Base-by-base conservation (phyloP, 2,329 filamentous ascomycete species). In the Epichloe hybrida region DNA sequence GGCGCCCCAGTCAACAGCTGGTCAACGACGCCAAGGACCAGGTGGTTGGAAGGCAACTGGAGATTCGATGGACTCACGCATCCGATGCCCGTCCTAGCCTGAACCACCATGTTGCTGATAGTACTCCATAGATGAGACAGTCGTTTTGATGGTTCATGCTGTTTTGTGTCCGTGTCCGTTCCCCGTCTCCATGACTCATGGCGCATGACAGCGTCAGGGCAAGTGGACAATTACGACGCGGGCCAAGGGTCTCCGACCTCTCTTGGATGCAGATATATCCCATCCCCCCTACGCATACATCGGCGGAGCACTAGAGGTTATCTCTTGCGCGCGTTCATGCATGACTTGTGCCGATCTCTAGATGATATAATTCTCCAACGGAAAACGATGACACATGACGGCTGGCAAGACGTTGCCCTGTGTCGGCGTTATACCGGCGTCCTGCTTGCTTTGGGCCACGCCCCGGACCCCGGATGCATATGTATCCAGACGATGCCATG, bases 361-460 rank as follows among this genome's bases (percentile, higher is more conserved):
- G 46, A 44, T 20, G 13, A 36, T 49, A 41, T 31, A 21, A 9
- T 21, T 15, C 36, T 46, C 38, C 17, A n/a, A 35, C 5, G 15
- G 37, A 37, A 11, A 48, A 41, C 27, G 36, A 46, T 36, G 31
- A 17, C 46, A 41, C n/a, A 23, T 35, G 17, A 36, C 13, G 40
- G 37, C 17, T 42, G 36, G 42, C 31, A n/a, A 36, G 37, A 43
- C 20, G 31, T 37, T 35, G 27, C 17, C 27, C 12, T 41, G 17
- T 39, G 41, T 52, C 50, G 46, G 46, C 50, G 35, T 52, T 52
- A 41, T 52, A 46, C 42, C 50, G 46, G 40, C 34, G 47, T 9
- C 40, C 38, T 46, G 37, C 23, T 34, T 38, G 13, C 15, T 38
- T 50, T 48, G 39, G 40, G 45, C 17, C 38, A 50, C 35, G 9